Conservation (phyloP, 1,139 yeast species). For the Saccharomyces hybrid region DNA sequence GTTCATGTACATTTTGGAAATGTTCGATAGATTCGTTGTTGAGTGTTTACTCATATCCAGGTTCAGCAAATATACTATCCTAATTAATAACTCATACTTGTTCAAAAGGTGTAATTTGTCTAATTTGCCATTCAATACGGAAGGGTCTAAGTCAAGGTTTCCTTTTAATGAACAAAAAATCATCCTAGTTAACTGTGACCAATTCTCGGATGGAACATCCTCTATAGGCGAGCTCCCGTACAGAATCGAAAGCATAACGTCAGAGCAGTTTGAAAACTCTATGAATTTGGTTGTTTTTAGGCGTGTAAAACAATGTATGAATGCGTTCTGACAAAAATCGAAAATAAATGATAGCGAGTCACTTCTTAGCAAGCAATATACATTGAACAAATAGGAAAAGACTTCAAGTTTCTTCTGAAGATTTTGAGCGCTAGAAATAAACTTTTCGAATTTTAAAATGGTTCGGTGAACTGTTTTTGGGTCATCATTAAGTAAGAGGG, state of each 20-base stretch:
- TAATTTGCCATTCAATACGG: conserved; percentile 16
- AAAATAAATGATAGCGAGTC: conserved; percentile 13
- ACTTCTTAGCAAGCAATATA: conserved; percentile 11
- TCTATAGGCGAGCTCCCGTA: conserved; percentile 15
- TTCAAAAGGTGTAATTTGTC: conserved; percentile 21
- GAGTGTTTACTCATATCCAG: conserved; percentile 30
- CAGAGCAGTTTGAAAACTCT: conserved; percentile 13
- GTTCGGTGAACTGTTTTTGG: conserved; percentile 9
- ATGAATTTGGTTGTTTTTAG: conserved; percentile 5
- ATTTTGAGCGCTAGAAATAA: conserved; percentile 15
- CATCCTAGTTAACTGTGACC: conserved; percentile 16
- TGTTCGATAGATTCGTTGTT: conserved; percentile 24
- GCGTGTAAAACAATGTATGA: conserved; percentile 10
- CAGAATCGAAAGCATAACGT: conserved; percentile 21
- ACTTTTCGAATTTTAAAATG: conserved; percentile 21
- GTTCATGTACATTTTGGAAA: conserved; percentile 23
- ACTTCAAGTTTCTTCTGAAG: conserved; percentile 7
- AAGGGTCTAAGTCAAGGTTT: conserved; percentile 10
- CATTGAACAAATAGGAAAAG: conserved; percentile 19
- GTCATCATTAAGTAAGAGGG: conserved; percentile 6
- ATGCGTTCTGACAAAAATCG: conserved; percentile 14
- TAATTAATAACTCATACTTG: conserved; percentile 28
- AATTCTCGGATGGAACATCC: conserved; percentile 10
- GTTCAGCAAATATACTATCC: conserved; percentile 29
- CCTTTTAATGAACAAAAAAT: conserved; percentile 22